Conservation (phyloP, 1,284 basidiomycete species). For the Microbotryomycetes sp. region DNA sequence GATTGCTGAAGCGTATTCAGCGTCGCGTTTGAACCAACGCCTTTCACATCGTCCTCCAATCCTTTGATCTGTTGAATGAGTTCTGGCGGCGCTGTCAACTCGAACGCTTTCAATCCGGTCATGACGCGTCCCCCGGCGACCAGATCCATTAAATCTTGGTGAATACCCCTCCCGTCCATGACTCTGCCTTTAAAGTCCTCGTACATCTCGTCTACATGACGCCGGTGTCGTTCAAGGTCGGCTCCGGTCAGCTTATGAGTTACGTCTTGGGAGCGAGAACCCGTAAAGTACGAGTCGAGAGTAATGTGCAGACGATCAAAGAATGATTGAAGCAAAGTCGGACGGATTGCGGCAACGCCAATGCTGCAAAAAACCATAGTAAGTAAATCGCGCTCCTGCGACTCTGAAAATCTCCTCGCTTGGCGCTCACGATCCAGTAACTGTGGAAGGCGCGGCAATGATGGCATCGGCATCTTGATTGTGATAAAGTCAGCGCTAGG, state of each 20-base stretch:
- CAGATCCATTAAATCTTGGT: conserved; percentile 39
- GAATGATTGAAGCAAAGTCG: conserved; percentile 42
- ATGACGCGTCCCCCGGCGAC: conserved; percentile 45
- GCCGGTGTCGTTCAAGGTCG: conserved; percentile 37
- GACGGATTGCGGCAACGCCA: conserved; percentile 42
- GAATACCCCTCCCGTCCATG: conserved; percentile 40
- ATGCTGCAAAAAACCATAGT: conserved; percentile 8
- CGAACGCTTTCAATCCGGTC: conserved; percentile 43
- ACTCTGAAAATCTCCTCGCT: background rate
- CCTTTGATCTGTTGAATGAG: conserved; percentile 32
- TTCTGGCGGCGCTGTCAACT: conserved; percentile 33
- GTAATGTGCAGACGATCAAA: conserved; percentile 42
- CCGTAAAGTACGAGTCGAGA: conserved; percentile 43
- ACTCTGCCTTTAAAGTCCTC: conserved; percentile 38
- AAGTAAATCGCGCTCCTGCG: background rate
- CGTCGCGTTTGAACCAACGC: background rate
- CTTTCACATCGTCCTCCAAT: conserved; percentile 25
- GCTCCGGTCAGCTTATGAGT: conserved; percentile 38
- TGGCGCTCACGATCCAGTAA: conserved; percentile 40
- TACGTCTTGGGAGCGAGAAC: conserved; percentile 38
- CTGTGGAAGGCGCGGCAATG: conserved; percentile 37
- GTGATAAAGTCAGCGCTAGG: too few species aligned
- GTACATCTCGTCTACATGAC: conserved; percentile 43
- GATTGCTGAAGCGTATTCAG: background rate
- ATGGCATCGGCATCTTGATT: conserved; percentile 22